Base-by-base conservation (phyloP, 2,329 filamentous ascomycete species). In the Phaeosphaeriaceae sp. region DNA sequence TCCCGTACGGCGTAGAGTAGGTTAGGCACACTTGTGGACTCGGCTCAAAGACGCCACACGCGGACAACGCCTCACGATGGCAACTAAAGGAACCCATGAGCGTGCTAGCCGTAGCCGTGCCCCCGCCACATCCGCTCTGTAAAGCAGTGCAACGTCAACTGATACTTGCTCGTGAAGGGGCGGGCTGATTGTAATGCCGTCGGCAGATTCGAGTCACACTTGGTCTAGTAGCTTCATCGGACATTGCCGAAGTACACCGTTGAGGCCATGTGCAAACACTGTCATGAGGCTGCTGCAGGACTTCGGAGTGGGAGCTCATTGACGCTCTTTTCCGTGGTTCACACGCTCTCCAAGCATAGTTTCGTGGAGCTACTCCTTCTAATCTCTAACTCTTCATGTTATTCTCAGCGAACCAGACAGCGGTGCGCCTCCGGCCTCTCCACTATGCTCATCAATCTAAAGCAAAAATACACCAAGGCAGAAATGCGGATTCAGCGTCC, bases 41-140 rank as follows among this genome's bases (percentile, higher is more conserved):
- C 40, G n/a, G 54, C 54, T 55, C 58, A 55, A 52, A 55, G 57
- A 62, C 65, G 65, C 65, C 65, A 67, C 65, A 64, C 56, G 64
- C 19, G 64, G 54, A 61, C 58, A 62, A 61, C 65, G 65, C 65
- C 65, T 67, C 63, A 67, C 54, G 30, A 52, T 43, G 49, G 55
- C 58, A 55, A 59, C 51, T 17, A n/a, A 40, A 49, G 55, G 28
- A 56, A 28, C 51, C 58, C 58, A 26, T 52, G 51, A 53, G n/a
- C n/a, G 49, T 59, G 43, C 40, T 56, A 17, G 46, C 43, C 11
- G 44, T 53, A 55, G 59, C 65, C 49, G 65, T 61, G 65, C 65
- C 64, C 65, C 64, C 58, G 60, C 60, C 63, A 65, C 63, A 60
- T 50, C 54, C 57, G 55, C 48, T 40, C 44, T 11, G 24, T 23